Evolutionary conservation across 2,329 filamentous ascomycete genomes (phyloP), one percentile per base, ranked within the genome.

Genomic region (Sclerotinia trifoliorum): DNA sequence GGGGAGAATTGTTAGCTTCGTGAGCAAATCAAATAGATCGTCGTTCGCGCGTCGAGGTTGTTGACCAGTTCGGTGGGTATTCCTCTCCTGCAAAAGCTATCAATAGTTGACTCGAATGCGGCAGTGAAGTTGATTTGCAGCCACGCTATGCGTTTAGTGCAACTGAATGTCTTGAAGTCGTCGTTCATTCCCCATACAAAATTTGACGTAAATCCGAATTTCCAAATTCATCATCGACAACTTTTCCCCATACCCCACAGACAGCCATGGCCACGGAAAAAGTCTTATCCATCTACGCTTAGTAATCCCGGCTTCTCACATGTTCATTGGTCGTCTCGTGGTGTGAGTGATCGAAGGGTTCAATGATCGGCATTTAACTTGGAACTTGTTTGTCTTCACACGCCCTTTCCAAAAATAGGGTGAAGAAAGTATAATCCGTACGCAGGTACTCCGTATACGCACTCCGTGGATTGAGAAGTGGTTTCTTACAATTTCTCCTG

Each of bases 211-310:
- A 42, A 42, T 15, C 57, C 51, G 56, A 32, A 52, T 26, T 51
- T 21, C 57, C 51, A 58, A 24, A 44, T 26, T 51, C 65, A 21
- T 60, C 19, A 21, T 56, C 21, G n/a, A 15, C 32, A 15, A 15
- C 32, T 11, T 58, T 52, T 48, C 52, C 67, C 61, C 52, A 58
- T 66, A 68, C 67, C 67, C 67, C 61, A 68, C 62, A 68, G 39
- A 66, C 24, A 17, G 11, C 48, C n/a, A 26, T 15, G 42, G 24
- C 5, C 13, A 42, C 21, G 46, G 65, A 58, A 32, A 52, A 63
- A 67, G 35, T 39, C 26, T 35, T 62, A 62, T 32, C 10, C 56
- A 19, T 13, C 6, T 3, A 3, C 8, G 46, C 46, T 67, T 54
- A 62, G 21, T 67, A 62, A 67, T 35, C 35, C 5, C 8, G 1